Evolutionary conservation across 1,284 basidiomycete species (phyloP), one percentile per base, ranked within the genome.

Genomic region (Mycosarcoma mackinlayi): DNA sequence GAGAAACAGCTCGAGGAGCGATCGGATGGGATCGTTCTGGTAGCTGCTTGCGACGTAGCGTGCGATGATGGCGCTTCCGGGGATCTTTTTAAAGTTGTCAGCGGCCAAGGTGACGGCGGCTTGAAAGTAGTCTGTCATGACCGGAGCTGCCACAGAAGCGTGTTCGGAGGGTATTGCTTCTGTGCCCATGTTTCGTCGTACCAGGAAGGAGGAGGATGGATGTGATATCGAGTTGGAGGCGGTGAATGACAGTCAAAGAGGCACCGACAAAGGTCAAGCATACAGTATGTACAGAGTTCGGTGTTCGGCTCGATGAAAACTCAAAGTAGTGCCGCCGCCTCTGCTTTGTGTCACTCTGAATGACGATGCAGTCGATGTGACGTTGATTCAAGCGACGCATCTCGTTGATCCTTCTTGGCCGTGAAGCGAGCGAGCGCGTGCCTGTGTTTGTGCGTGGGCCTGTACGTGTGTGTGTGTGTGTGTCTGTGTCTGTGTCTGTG

Each of bases 1-100:
- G 38, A 99, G 88, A 50, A 95, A 88, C 40, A 98, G 83, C 84
- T 98, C 96, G 66, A 98, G 88, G 6, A 98, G 77, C 0, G 93
- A 94, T 54, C 96, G 87, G 39, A 92, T 92, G 1, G 96, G 95
- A 51, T 85, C 84, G 53, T 85, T 92, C 90, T 59, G 93, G 91
- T 82, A 93, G 88, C 84, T 85, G 35, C 83, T 84, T 84, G 88
- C 90, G 84, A 96, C 91, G 84, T 97, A 97, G 76, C 94, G 91
- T 55, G 91, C 87, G 68, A 96, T 84, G 78, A 97, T 92, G 9
- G 91, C 89, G 16, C 92, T 94, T 48, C 94, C 94, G 3, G 94
- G 94, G 27, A 96, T 85, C 56, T 79, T 71, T 38, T 82, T 73
- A 63, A 85, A 71, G 42, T 77, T 62, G 4, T 66, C 37, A 0